A percentile compares a stretch with the other conserved stretches of the same genome.
Conservation (phyloP, 108 stramenopile species). For the Bacterosira constricta region DNA sequence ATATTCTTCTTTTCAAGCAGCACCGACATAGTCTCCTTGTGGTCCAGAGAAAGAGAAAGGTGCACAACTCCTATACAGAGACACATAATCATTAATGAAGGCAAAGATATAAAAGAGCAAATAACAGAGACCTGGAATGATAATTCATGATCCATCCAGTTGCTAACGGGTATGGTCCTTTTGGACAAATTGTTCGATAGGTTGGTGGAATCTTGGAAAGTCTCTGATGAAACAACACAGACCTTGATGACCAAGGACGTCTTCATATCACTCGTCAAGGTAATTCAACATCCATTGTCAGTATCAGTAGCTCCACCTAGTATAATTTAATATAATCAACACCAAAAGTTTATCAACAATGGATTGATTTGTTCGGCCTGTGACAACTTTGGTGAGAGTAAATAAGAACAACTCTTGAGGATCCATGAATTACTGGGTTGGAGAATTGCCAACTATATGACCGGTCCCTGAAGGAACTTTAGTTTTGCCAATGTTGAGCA, state of each 20-base stretch:
- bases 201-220: not conserved
- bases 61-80: conserved; percentile 4
- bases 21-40: conserved; percentile 20
- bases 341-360: too few species aligned
- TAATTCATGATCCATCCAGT: not conserved
- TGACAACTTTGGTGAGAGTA: too few species aligned
- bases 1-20: conserved; percentile 8
- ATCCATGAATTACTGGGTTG: too few species aligned
- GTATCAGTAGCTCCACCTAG: too few species aligned
- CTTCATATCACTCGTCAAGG: not conserved
- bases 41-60: conserved; percentile 28
- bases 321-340: too few species aligned
- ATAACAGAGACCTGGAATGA: not conserved
- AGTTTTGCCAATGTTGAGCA: too few species aligned
- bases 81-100: conserved; percentile 22
- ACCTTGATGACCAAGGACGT: not conserved
- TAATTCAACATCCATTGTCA: not conserved
- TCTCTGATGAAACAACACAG: not conserved
- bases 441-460: too few species aligned
- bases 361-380: too few species aligned
- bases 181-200: not conserved
- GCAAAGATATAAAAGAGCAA: conserved; percentile 17
- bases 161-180: not conserved
- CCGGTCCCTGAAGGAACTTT: too few species aligned
- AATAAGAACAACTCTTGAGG: too few species aligned